phyloP scores from a whole-genome alignment of 2,329 filamentous ascomycete species.

The Penicillium sp. region DNA sequence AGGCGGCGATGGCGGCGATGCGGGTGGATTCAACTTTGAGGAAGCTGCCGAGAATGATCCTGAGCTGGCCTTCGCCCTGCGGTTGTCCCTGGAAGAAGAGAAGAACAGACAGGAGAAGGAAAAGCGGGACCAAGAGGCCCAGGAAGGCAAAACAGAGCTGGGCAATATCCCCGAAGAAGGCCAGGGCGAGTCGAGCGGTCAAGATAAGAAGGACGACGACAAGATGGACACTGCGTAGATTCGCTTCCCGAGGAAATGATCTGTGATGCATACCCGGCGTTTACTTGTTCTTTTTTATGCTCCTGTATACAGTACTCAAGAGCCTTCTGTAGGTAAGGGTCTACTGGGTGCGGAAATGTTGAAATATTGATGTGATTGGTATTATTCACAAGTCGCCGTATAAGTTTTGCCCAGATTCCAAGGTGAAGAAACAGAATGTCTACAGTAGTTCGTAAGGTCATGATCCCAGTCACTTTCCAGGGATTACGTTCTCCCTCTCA shows the following conservation, averaged over 20 bases:
- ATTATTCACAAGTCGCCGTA: slow-evolving; percentile 16
- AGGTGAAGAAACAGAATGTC: slow-evolving; percentile 14
- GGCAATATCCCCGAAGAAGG: slow-evolving; percentile 78
- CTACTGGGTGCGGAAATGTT: slow-evolving; percentile 15
- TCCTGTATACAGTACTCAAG: slow-evolving; percentile 19
- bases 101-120: slow-evolving; percentile 87
- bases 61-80: slow-evolving; percentile 85
- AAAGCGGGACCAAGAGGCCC: slow-evolving; percentile 68
- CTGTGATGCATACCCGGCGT: slow-evolving; percentile 39
- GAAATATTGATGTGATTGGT: slow-evolving; percentile 20
- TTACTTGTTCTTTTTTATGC: slow-evolving; percentile 17
- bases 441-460: slow-evolving; percentile 21
- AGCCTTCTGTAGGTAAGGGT: slow-evolving; percentile 6
- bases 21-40: slow-evolving; percentile 64
- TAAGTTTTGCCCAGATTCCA: slow-evolving; percentile 1
- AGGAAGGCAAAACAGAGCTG: slow-evolving; percentile 68
- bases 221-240: slow-evolving; percentile 85
- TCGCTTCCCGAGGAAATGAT: slow-evolving; percentile 23
- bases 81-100: slow-evolving; percentile 98
- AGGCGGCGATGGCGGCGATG: slow-evolving; percentile 51
- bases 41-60: slow-evolving; percentile 82
- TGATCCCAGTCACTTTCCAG: slow-evolving; percentile 10
- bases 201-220: slow-evolving; percentile 57
- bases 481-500: slow-evolving; percentile 56
- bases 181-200: slow-evolving; percentile 61